Evolutionary conservation across 1,284 basidiomycete genomes (phyloP), one percentile per base, ranked within the genome.

Genomic region (Sutorius eximius): DNA sequence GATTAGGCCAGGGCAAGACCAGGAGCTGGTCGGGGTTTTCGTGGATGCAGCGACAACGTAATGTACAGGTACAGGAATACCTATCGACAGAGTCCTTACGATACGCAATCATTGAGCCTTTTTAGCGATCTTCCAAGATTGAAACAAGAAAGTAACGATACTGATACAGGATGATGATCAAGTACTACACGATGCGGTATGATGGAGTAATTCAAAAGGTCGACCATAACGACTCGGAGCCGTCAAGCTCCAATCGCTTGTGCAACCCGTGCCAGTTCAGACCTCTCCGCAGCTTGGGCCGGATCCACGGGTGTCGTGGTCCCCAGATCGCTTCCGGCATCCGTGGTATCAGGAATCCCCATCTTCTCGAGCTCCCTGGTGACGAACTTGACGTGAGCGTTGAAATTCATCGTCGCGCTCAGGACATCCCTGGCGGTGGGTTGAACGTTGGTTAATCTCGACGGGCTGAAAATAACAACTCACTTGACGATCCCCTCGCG

Each of bases 301-400:
- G 56, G 50, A 3, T 57, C 43, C 11, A 49, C 47, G 1, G 54
- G 30, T 34, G 49, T 50, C 2, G 34, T 24, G 6, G 38, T 20
- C 6, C 10, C 53, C 41, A 27, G 24, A n/a, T 34, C 44, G 24
- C 29, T 30, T 24, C 40, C 48, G 20, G n/a, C 20, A n/a, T 36
- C 46, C 15, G 41, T 38, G 13, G 42, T 29, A 68, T 37, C 74
- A 68, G 22, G 37, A 37, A 63, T 79, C 74, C 44, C 66, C 67
- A 86, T 66, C 61, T 77, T 81, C 54, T 79, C 77, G 30, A 91
- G 73, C 75, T 83, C 83, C 62, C 82, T 82, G 45, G 81, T 75
- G 12, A 89, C 83, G 60, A 90, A 89, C 63, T 83, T 85, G 37
- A 78, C 71, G 61, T 91, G 89, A 0, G 81, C 83, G 20, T 71